phyloP scores from a whole-genome alignment of 2,329 filamentous ascomycete genomes.

The Trichophyton verrucosum region DNA sequence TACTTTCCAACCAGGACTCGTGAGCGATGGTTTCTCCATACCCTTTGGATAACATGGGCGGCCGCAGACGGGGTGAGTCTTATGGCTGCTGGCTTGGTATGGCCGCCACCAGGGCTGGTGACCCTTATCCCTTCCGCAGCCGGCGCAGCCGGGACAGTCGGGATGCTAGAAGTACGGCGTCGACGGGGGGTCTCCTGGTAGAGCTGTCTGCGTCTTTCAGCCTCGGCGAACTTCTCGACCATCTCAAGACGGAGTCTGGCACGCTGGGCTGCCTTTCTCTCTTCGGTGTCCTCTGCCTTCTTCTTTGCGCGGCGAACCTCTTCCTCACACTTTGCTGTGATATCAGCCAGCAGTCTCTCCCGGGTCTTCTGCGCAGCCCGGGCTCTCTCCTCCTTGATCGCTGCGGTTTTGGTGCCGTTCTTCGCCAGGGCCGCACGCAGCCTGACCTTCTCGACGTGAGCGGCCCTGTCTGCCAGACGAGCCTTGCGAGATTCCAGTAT shows the following conservation, averaged over 20 bases:
- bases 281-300: constrained; percentile 53
- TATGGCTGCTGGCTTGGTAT: constrained; percentile 20
- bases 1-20: constrained; percentile 41
- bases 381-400: constrained; percentile 50
- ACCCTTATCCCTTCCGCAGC: constrained; percentile 24
- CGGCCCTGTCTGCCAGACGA: constrained; percentile 50
- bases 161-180: constrained; percentile 40
- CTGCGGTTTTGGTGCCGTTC: constrained; percentile 40
- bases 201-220: constrained; percentile 43
- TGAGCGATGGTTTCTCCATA: constrained; percentile 43
- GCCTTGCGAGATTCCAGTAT: constrained; percentile 54
- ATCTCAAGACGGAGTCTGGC: constrained; percentile 47
- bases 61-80: constrained; percentile 41
- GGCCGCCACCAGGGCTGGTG: background rate
- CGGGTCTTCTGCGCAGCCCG: constrained; percentile 51
- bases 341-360: constrained; percentile 51
- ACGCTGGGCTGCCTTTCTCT: constrained; percentile 51
- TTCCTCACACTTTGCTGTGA: constrained; percentile 53
- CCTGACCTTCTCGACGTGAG: constrained; percentile 54
- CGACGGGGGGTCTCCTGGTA: constrained; percentile 39
- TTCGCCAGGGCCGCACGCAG: constrained; percentile 51
- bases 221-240: constrained; percentile 53
- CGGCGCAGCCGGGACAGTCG: constrained; percentile 34
- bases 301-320: constrained; percentile 54
- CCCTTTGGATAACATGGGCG: constrained; percentile 44